A percentile compares a stretch with the other conserved stretches of the same genome.
These are phyloP conservation scores for Westerdykella ornata DNA, from an alignment of 2,329 filamentous ascomycete genomes.

Conservation along the genomic window DNA sequence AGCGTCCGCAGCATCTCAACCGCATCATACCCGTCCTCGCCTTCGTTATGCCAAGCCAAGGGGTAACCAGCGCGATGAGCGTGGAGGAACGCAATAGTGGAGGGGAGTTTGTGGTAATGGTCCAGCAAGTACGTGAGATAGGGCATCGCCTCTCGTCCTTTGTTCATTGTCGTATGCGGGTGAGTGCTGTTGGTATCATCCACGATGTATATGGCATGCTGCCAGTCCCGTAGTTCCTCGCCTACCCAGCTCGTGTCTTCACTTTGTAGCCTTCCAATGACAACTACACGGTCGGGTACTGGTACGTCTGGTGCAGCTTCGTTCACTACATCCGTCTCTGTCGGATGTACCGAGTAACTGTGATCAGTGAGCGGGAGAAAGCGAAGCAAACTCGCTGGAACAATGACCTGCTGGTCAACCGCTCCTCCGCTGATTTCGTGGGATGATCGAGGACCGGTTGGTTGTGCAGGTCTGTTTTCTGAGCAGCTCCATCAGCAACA, in stretches of 20 bases:
- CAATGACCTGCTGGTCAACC: neutral
- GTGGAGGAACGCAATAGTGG: constrained; percentile 11
- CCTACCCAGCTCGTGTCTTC: constrained; percentile 9
- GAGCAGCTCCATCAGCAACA: neutral
- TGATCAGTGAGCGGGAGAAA: neutral
- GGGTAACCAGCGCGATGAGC: constrained; percentile 6
- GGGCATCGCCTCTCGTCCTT: constrained; percentile 11
- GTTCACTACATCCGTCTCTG: neutral
- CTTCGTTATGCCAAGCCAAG: constrained; percentile 36
- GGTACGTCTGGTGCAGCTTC: constrained; percentile 2
- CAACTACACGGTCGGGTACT: constrained; percentile 4
- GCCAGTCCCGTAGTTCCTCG: constrained; percentile 7
- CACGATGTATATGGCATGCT: constrained; percentile 8
- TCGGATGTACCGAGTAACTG: neutral
- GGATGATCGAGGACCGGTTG: neutral
- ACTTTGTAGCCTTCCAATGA: constrained; percentile 1
- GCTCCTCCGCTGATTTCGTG: neutral
- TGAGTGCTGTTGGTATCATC: constrained; percentile 4
- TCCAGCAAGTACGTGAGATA: constrained; percentile 14
- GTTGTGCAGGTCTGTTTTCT: neutral
- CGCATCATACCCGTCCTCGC: constrained; percentile 1
- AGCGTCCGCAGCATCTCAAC: constrained; percentile 18
- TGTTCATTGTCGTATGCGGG: constrained; percentile 9
- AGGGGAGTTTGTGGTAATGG: constrained; percentile 8
- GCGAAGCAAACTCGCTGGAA: neutral